Conservation (phyloP, 768 basidiomycete genomes). For the Calvatia gigantea region DNA sequence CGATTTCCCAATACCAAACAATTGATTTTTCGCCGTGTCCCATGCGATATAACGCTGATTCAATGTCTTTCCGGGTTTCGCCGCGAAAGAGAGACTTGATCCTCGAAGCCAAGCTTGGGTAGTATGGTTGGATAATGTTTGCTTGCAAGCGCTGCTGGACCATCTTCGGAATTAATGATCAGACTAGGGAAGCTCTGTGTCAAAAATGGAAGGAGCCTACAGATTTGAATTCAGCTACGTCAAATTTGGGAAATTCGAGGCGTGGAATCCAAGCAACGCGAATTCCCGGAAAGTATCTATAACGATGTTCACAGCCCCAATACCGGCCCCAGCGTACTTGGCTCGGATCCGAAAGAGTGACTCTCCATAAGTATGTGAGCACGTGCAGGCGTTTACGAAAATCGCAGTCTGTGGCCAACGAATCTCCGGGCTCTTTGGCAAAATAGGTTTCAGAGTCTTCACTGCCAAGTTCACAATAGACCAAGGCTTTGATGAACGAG, state of each 20-base stretch:
- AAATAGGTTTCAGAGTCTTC: neutral
- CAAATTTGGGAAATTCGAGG: neutral
- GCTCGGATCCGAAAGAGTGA: too few relatives aligned
- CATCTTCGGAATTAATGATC: neutral
- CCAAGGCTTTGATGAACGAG: neutral
- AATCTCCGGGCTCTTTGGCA: neutral
- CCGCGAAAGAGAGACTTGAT: neutral
- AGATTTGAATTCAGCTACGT: neutral
- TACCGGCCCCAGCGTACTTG: too few relatives aligned
- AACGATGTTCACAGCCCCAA: neutral
- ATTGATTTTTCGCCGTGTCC: neutral
- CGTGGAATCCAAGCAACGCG: neutral
- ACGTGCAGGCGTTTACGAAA: neutral
- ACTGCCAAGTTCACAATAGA: too few relatives aligned
- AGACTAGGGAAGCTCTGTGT: neutral
- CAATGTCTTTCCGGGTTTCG: neutral
- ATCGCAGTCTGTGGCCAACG: neutral
- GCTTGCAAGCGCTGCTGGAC: neutral
- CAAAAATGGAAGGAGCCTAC: neutral
- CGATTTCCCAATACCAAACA: conserved; percentile 1
- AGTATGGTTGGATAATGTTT: neutral
- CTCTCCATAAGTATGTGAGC: too few relatives aligned
- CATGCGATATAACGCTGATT: neutral
- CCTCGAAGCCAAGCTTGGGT: neutral
- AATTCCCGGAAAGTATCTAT: neutral